Evolutionary conservation across 345 rosid species (phyloP), one percentile per base, ranked within the genome.

Genomic region (Brassica rapa): DNA sequence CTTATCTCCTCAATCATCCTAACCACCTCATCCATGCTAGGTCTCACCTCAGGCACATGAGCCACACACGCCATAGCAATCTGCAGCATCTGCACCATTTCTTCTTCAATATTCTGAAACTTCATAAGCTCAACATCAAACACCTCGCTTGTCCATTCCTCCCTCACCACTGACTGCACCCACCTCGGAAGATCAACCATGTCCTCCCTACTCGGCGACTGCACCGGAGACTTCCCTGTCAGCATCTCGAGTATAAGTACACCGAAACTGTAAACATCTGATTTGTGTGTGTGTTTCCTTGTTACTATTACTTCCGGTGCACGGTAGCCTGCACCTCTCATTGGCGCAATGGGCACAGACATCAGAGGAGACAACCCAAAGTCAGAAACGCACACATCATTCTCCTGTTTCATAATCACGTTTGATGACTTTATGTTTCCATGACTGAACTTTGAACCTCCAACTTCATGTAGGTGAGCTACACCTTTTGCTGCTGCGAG

Each of bases 141-240:
- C 25, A 93, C 94, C 86, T 88, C 96, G 12, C 97, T 91, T 37
- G 96, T 91, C 96, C 94, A 87, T 68, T 88, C 96, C 77, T 93
- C 97, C 76, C 91, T 85, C n/a, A 91, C 93, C n/a, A 93, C 94
- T 1, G 96, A 91, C 73, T 90, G 96, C 3, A 94, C 98, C 98
- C 96, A 91, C 71, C 89, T 84, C 0, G 97, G 98, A 4, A 91
- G 96, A 74, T 91, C 97, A 37, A 83, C 89, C 89, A 84, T 85
- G 82, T 89, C 96, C 15, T 89, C 90, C 4, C 89, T 89, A 5
- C 85, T 83, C 19, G 91, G 91, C 2, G 94, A 90, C 81, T 87
- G 88, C 32, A 88, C 79, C 4, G 92, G 93, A 71, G 92, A 87
- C 83, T 83, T 88, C 55, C 94, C 97, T 0, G 96, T 91, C 77